phyloP scores from a whole-genome alignment of 2,329 filamentous ascomycete species.

The Fusarium euwallaceae region DNA sequence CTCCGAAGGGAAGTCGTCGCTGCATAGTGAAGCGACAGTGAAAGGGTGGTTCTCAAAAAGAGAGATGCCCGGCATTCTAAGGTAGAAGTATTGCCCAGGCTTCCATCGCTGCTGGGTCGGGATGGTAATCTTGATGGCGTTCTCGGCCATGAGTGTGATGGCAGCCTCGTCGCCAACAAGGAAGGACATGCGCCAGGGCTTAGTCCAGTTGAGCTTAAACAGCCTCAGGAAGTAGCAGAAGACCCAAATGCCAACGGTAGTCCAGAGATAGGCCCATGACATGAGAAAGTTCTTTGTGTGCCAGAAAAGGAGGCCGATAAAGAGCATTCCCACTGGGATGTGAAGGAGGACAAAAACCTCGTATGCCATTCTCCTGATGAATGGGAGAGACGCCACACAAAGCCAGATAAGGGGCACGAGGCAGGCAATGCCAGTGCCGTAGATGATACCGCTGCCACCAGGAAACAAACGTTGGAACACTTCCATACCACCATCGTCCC shows the following conservation, averaged over 20 bases:
- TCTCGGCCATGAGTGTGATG: constrained; percentile 89
- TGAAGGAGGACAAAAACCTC: constrained; percentile 89
- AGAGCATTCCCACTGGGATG: constrained; percentile 83
- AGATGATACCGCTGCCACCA: constrained; percentile 75
- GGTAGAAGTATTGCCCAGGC: constrained; percentile 93
- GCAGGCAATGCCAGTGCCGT: constrained; percentile 87
- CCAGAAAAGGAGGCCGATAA: constrained; percentile 92
- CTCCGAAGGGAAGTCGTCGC: constrained; percentile 91
- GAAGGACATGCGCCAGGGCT: constrained; percentile 83
- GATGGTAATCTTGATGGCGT: constrained; percentile 95
- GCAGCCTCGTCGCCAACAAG: constrained; percentile 92
- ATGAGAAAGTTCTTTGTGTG: constrained; percentile 93
- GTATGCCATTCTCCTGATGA: constrained; percentile 82
- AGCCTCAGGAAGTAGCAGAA: constrained; percentile 80
- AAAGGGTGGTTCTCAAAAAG: constrained; percentile 95
- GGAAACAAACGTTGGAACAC: constrained; percentile 80
- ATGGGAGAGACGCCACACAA: constrained; percentile 85
- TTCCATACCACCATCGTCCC: constrained; percentile 80
- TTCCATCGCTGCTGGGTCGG: constrained; percentile 94
- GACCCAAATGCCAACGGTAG: constrained; percentile 83
- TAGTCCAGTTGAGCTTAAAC: constrained; percentile 91
- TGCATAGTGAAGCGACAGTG: constrained; percentile 92
- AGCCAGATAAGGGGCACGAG: constrained; percentile 86
- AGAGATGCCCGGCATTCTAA: constrained; percentile 93
- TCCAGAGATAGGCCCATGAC: constrained; percentile 90